These are phyloP conservation scores for Kodamaea laetipori DNA, from an alignment of 805 yeast genomes.

Conservation along the genomic window DNA sequence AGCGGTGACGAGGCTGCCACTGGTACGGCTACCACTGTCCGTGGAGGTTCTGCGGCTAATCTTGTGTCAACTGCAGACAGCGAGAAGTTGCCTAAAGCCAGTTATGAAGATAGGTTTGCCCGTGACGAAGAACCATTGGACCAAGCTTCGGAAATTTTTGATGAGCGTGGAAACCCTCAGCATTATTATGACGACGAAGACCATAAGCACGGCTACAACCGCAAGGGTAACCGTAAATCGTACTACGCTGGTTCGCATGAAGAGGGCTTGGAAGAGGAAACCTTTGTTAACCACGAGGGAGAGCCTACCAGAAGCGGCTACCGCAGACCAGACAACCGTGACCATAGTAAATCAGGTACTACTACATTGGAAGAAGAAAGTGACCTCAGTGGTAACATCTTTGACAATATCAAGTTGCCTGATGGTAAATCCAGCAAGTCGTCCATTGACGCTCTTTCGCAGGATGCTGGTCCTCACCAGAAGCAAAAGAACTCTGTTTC, in stretches of 20 bases:
- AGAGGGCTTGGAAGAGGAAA: slow-evolving; percentile 32
- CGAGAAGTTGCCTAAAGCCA: slow-evolving; percentile 28
- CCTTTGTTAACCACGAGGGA: slow-evolving; percentile 43
- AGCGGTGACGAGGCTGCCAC: slow-evolving; percentile 18
- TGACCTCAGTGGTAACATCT: slow-evolving; percentile 30
- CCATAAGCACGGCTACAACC: neutral
- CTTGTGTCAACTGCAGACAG: neutral
- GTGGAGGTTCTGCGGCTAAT: neutral
- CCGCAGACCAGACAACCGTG: slow-evolving; percentile 14
- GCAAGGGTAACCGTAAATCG: slow-evolving; percentile 27
- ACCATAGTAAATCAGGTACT: slow-evolving; percentile 9
- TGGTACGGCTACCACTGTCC: slow-evolving; percentile 9
- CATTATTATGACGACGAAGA: slow-evolving; percentile 12
- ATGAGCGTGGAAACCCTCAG: slow-evolving; percentile 31
- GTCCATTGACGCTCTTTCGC: slow-evolving; percentile 7
- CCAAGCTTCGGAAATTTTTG: slow-evolving; percentile 42
- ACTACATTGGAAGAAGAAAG: slow-evolving; percentile 26
- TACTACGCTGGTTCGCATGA: slow-evolving; percentile 31
- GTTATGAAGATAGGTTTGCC: slow-evolving; percentile 46
- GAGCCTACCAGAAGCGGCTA: slow-evolving; percentile 10
- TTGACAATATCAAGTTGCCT: slow-evolving; percentile 53
- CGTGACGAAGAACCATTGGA: slow-evolving; percentile 34
- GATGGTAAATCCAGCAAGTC: slow-evolving; percentile 32
- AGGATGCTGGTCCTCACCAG: slow-evolving; percentile 5
- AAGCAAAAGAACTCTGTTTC: slow-evolving; percentile 1